phyloP scores from a whole-genome alignment of 208 protist species.

The Trypanosoma boissoni region DNA sequence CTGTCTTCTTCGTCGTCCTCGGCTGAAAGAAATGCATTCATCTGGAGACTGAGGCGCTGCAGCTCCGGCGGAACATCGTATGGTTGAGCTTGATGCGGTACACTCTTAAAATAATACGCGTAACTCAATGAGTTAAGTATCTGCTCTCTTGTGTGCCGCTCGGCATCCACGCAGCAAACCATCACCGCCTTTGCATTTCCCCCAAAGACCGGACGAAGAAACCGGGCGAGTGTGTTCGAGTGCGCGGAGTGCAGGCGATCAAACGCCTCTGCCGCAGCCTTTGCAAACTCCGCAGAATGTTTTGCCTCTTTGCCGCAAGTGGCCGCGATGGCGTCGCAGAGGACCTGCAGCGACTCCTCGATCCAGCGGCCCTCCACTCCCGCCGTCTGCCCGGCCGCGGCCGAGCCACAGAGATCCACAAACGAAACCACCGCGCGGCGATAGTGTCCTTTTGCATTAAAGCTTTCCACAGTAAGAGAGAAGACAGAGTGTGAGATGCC shows the following conservation, averaged over 20 bases:
- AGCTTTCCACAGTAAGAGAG: conserved; percentile 29
- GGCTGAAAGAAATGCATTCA: conserved; percentile 20
- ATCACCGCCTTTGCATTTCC: conserved; percentile 54
- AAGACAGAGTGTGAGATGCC: conserved; percentile 25
- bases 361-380: conserved; percentile 19
- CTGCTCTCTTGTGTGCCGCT: conserved; percentile 16
- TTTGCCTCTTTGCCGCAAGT: conserved; percentile 13
- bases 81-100: conserved; percentile 36
- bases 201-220: conserved; percentile 55
- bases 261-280: conserved; percentile 4
- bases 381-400: not conserved
- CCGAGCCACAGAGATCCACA: conserved; percentile 23
- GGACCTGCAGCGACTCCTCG: conserved; percentile 8
- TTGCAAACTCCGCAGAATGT: not conserved
- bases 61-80: conserved; percentile 52
- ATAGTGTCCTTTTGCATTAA: conserved; percentile 31
- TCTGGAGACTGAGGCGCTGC: conserved; percentile 25
- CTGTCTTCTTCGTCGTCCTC: conserved; percentile 6
- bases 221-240: conserved; percentile 30
- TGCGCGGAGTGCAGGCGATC: conserved; percentile 8
- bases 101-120: conserved; percentile 40
- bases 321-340: conserved; percentile 29
- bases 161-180: conserved; percentile 17
- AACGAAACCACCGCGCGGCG: conserved; percentile 22
- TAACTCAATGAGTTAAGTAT: conserved; percentile 29